Percentiles rank a stretch among this genome's conserved stretches.
phyloP scores from a whole-genome alignment of 2,329 filamentous ascomycete genomes.

The Chalaropsis ovoidea region DNA sequence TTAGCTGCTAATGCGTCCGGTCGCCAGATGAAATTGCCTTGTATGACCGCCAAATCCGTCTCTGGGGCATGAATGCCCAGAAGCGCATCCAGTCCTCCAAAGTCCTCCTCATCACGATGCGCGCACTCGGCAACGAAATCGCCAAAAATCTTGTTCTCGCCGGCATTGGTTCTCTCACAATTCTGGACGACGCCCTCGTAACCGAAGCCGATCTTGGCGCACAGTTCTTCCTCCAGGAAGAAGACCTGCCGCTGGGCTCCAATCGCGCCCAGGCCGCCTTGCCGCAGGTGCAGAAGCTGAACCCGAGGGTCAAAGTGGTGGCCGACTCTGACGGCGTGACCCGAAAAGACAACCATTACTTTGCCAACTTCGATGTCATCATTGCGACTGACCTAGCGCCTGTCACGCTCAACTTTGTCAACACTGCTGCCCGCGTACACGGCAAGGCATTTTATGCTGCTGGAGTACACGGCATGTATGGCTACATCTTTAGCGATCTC shows the following conservation, averaged over 20 bases:
- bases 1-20: neutral
- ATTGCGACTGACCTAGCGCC: slow-evolving; percentile 84
- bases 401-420: slow-evolving; percentile 63
- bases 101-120: slow-evolving; percentile 79
- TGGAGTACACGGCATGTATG: slow-evolving; percentile 60
- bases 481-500: slow-evolving; percentile 89
- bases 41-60: slow-evolving; percentile 91
- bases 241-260: slow-evolving; percentile 60
- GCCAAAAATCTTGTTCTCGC: slow-evolving; percentile 96
- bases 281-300: slow-evolving; percentile 70
- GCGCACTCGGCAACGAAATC: slow-evolving; percentile 82
- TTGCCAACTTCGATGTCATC: slow-evolving; percentile 67
- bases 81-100: slow-evolving; percentile 83
- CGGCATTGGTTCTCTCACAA: slow-evolving; percentile 79
- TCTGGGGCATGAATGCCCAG: slow-evolving; percentile 94
- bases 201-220: slow-evolving; percentile 70
- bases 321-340: slow-evolving; percentile 59
- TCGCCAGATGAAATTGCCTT: slow-evolving; percentile 83
- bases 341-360: slow-evolving; percentile 62
- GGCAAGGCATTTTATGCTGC: slow-evolving; percentile 18
- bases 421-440: slow-evolving; percentile 73
- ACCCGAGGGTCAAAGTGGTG: slow-evolving; percentile 72
- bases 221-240: slow-evolving; percentile 65
- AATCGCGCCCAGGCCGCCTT: slow-evolving; percentile 77
- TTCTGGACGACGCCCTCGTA: slow-evolving; percentile 68